Evolutionary conservation across 192 early-diverging fungal genomes (phyloP), one percentile per base, ranked within the genome.

Genomic region (Coemansia sp.): DNA sequence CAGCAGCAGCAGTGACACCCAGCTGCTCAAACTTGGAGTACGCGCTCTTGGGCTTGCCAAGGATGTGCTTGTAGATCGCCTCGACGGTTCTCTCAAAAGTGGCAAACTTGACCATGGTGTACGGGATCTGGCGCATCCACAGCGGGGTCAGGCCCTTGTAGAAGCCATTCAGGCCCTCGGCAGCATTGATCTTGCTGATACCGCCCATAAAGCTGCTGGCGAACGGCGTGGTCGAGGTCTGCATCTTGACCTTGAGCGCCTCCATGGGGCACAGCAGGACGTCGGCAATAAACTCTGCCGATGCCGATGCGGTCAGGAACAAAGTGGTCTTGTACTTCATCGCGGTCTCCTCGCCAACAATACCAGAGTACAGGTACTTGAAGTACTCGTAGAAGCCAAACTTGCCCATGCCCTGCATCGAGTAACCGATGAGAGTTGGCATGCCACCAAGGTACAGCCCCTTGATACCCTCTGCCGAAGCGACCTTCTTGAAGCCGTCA

Each of bases 371-470:
- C 54, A 77, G 68, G 72, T 88, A 83, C 77, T 94, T 94, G 83
- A 92, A 94, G 58, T 86, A 65, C 75, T 94, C 92, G 78, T 93
- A 93, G 47, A 91, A 84, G 20, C 92, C 92, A 74, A 90, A 94
- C 79, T 94, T 94, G 80, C 87, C 83, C 60, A 83, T 76, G 60
- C 91, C 91, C 76, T 93, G 91, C 46, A 85, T 56, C 40, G 87
- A 91, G 80, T 94, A 94, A 15, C 92, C 92, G 36, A 90, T 54
- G 28, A 90, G 69, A 12, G 91, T 94, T 20, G 92, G 91, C 8
- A 74, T 81, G 21, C 85, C 79, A 41, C 92, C 92, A 34, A 88
- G 90, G 53, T 81, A 89, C 44, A 94, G 52, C 18, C 86, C 91
- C 45, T 75, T 58, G 60, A 85, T 51, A 30, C 92, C 92, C 66